Evolutionary conservation across 1,284 basidiomycete species (phyloP), one percentile per base, ranked within the genome.

Genomic region (Marasmius tenuissimus): DNA sequence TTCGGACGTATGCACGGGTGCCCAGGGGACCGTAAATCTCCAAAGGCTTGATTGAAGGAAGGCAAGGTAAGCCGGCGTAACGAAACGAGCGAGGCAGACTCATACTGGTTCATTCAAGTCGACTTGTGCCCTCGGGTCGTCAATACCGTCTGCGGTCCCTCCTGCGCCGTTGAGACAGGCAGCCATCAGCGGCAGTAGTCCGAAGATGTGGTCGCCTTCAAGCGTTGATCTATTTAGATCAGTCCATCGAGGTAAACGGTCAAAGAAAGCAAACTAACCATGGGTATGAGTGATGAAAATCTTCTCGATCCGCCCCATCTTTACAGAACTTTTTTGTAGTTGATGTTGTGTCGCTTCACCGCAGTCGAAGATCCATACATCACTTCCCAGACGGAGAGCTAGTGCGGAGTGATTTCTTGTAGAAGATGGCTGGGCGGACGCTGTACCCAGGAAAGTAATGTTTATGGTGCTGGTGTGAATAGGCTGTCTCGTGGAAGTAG

Each of bases 281-380:
- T 97, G 96, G 27, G 93, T 91, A 75, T 97, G 95, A 0, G 95
- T 97, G 63, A 97, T 87, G 74, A 97, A 97, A 38, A 97, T 87
- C 71, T 94, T 94, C 62, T 86, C 82, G 57, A 97, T 91, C 71
- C 80, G 90, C 22, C 89, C 88, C 82, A 91, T 89, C 69, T 91
- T 89, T n/a, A 91, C 79, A 1, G 65, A 62, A 71, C 86, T 85
- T 78, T 86, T 83, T 77, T 92, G 85, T 65, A 97, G 71, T 66
- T 91, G 91, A 70, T 89, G 85, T 68, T 96, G 92, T 12, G 37
- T 61, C 33, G 33, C 60, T 52, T 61, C 64, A 7, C 94, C 95
- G 66, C 93, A 94, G 72, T 97, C 96, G 69, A 97, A 94, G 10
- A 97, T 72, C 91, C 91, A 92, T 57, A 89, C 84, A 76, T 89